Base-by-base conservation (phyloP, 441 rosid genomes). In the Pelargonium australe region DNA sequence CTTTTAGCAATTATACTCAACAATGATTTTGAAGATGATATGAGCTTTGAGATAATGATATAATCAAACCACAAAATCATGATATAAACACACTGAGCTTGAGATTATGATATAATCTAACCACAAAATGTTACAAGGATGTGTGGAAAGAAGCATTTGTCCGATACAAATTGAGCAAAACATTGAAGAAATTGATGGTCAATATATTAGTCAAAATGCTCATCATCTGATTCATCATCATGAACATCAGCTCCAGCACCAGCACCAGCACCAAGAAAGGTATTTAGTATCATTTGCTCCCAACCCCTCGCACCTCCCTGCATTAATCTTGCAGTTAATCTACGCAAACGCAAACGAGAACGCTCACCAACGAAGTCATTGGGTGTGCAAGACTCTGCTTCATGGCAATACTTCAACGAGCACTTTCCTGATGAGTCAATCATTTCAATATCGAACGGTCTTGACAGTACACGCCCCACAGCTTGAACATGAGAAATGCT, bases 1-100 rank as follows among this genome's bases (percentile, higher is more conserved):
- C 23, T 20, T 20, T 20, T 20, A 20, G 23, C 23, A 0, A 20
- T 20, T 20, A 20, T 20, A 20, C 23, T 20, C 23, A 83, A 82
- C 86, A 81, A 60, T 62, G 96, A 86, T 72, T 80, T 86, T 71
- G 97, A 87, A 9, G 94, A 84, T 73, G 75, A 69, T 60, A 80
- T 87, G 83, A 84, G 81, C 60, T 87, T 87, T 25, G 31, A 25
- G 3, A 25, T 25, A 0, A 1, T 25, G 31, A 25, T 25, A 20
- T 20, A 20, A 20, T 20, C 23, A 20, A 20, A 20, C 23, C 23
- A 20, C 23, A 20, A 20, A 20, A 20, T 20, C 23, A 0, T 20
- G 31, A 25, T 25, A 25, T 25, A 25, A 25, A 25, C 31, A 25
- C 31, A 25, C 37, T 31, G 37, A 31, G 37, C 37, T 2, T 31